Base-by-base conservation (phyloP, 805 yeast genomes). In the Wickerhamomyces sydowiorum region DNA sequence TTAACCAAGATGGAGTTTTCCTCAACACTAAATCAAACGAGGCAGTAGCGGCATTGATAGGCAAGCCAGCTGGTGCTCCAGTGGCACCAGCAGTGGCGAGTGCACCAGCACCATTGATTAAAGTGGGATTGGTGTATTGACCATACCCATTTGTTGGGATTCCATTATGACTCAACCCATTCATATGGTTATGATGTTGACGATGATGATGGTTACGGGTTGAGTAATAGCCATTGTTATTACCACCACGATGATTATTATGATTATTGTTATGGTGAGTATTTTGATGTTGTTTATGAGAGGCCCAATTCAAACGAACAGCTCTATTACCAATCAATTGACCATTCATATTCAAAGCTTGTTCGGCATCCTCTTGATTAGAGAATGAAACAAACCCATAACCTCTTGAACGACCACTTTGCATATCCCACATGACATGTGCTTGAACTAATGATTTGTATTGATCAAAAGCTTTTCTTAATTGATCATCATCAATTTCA, bases 361-460 rank as follows among this genome's bases (percentile, higher is more conserved):
- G 62, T 53, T 83, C 87, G 2, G 96, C 96, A 49, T 86, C 91
- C 17, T 67, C 63, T 47, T 72, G 76, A 21, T 73, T 75, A 22
- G 67, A 61, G 55, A 89, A 89, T 1, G 91, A 81, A 12, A 87
- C 93, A 62, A 89, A 88, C 2, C 96, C 96, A 57, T 88, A 88
- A 29, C 96, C 95, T 64, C 96, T 73, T 3, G 95, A 86, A 58
- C 96, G 73, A 34, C 95, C 93, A 21, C 93, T 83, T 60, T 86
- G 90, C 95, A 87, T 86, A 60, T 89, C 96, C 96, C 96, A 88
- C 96, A 88, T 89, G 25, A 88, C 96, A 52, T 88, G 89, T 12
- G 95, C 96, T 60, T 86, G 93, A 37, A 77, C 66, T 53, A 85
- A 67, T 1, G 88, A 74, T 15, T 70, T 67, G 60, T 75, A 84